Evolutionary conservation across 139 green algal species (phyloP), one percentile per base, ranked within the genome.

Genomic region (Auxenochlorella protothecoides): DNA sequence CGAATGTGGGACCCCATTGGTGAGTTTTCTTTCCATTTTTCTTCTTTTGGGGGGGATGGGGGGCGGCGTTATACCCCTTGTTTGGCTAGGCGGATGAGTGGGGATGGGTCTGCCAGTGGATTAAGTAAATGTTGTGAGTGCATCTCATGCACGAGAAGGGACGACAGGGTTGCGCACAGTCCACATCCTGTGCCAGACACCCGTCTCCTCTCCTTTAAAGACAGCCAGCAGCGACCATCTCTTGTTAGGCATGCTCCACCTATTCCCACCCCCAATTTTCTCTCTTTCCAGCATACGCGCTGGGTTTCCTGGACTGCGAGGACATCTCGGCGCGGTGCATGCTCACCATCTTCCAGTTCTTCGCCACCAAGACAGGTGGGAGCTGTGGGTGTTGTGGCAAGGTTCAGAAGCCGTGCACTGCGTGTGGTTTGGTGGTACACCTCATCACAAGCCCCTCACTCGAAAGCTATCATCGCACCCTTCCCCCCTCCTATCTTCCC

Each of bases 281-380:
- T 44, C 27, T 1, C 27, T 44, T 44, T 76, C 75, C 85, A 90
- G 89, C 93, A 6, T 98, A 98, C 72, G 93, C 93, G 5, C 84
- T 98, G 60, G 93, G 93, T 54, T 98, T 98, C 83, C 76, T 98
- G 65, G 87, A 98, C 82, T 98, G 93, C 83, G 87, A 98, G 63
- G 79, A 96, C 78, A 98, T 98, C 83, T 92, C 81, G 11, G 93
- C 93, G 2, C 85, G 93, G 63, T 98, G 93, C 84, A 98, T 98
- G 93, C 84, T 98, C 51, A 96, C 93, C 68, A 98, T 98, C 80
- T 93, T 93, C 79, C 90, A 93, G 76, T 98, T 98, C 84, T 98
- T 98, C 75, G 93, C 93, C 59, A 98, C 93, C 76, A 98, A 98
- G 87, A 98, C 93, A 11, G 63, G 63, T 67, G 12, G 10, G 63